Base-by-base conservation (phyloP, 2,329 filamentous ascomycete species). In the Stachybotrys echinatus region DNA sequence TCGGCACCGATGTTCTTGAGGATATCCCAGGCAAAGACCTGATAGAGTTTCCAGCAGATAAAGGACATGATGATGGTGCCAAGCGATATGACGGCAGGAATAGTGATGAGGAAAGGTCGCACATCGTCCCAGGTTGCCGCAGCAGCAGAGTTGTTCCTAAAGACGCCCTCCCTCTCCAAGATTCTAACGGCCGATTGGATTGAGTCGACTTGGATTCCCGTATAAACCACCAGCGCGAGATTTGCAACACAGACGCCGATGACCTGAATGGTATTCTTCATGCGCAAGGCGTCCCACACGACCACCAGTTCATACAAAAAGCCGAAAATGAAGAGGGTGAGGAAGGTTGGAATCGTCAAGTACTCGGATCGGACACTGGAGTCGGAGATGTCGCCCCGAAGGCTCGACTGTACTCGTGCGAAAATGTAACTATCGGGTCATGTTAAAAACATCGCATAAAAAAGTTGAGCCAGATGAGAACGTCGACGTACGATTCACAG, bases 1-100 rank as follows among this genome's bases (percentile, higher is more conserved):
- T 99, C 94, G 47, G 94, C 94, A 64, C 92, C 95, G 65, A 99
- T 99, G 69, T 95, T 92, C 77, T 99, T 99, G 72, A 99, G 91
- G 63, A 99, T 99, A 51, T 94, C 94, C 94, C 94, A 99, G 12
- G 94, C 92, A 70, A 99, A 99, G 68, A 96, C 92, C 64, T 96
- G 91, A 66, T 99, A 97, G 27, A 99, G 79, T 73, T 96, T 96
- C 88, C 91, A 97, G 2, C 92, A 85, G 47, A 92, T 75, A 54
- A 90, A 87, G 14, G 77, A 77, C 77, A 97, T 85, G 48, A 83
- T 63, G 6, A 92, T 55, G 3, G 88, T 92, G 23, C 82, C 82
- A 23, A 95, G 70, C 1, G 83, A 90, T 56, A 97, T 87, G 51
- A 99, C 81, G 59, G 81, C 84, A 0, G 94, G 94, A 49, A 95